These are phyloP conservation scores for Chalaropsis thielavioides DNA, from an alignment of 2,329 filamentous ascomycete genomes.

Conservation along the genomic window DNA sequence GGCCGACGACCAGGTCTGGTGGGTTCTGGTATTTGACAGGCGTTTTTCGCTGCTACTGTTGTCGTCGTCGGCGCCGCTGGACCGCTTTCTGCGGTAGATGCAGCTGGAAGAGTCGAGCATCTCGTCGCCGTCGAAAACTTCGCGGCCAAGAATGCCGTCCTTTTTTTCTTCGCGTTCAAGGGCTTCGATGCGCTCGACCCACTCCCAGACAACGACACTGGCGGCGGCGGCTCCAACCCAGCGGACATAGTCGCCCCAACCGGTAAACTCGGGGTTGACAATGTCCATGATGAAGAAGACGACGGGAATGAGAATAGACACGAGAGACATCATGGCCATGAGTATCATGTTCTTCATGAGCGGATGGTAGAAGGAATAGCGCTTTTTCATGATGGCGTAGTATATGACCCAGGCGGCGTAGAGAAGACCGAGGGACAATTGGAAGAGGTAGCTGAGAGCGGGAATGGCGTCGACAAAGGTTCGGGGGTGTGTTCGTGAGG, in stretches of 20 bases:
- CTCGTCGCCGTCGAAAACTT: constrained; percentile 88
- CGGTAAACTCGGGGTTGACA: constrained; percentile 67
- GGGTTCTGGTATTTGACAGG: background rate
- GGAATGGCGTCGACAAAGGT: constrained; percentile 83
- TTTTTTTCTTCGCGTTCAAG: constrained; percentile 87
- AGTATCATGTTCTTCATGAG: constrained; percentile 81
- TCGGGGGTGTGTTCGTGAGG: constrained; percentile 41
- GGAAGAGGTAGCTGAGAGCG: constrained; percentile 79
- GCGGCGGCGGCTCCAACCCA: constrained; percentile 94
- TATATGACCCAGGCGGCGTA: constrained; percentile 93
- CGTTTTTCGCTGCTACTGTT: constrained; percentile 14
- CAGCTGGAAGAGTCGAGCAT: constrained; percentile 56
- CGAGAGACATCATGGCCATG: constrained; percentile 62
- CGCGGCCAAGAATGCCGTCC: constrained; percentile 77
- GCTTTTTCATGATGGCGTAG: constrained; percentile 80
- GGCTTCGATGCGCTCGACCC: constrained; percentile 89
- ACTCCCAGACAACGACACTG: constrained; percentile 96
- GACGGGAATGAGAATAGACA: constrained; percentile 74
- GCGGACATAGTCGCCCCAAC: constrained; percentile 88
- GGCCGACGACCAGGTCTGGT: constrained; percentile 2
- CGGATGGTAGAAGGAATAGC: constrained; percentile 79
- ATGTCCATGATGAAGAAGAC: constrained; percentile 92
- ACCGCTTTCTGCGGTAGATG: constrained; percentile 25
- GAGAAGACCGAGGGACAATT: constrained; percentile 69
- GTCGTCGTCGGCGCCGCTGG: constrained; percentile 10